Evolutionary conservation across 108 stramenopile genomes (phyloP).

Genomic region (Skeletonema tropicum): DNA sequence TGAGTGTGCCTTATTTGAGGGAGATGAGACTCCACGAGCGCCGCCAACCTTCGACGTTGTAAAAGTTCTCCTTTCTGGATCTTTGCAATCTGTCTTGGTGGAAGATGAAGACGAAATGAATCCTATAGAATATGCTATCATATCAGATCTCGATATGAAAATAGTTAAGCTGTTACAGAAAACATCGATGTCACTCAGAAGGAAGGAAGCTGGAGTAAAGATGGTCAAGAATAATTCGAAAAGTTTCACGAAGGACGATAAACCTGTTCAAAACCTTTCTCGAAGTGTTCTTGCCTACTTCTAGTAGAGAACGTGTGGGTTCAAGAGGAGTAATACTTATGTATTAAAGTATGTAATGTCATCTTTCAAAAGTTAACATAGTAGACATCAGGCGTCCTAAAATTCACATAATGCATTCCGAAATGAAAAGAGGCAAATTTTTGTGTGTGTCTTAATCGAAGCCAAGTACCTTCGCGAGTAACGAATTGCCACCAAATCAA

Average conservation of each 20-base stretch:
- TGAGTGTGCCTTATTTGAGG: conserved; percentile 26
- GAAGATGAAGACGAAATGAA: conserved; percentile 33
- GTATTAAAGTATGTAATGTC: no score
- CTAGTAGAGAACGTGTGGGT: neutral
- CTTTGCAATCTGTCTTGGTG: neutral
- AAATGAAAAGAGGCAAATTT: no score
- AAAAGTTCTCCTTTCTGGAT: neutral
- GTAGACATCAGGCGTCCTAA: no score
- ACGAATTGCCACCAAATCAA: no score
- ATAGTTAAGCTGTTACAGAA: conserved; percentile 24
- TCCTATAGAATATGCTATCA: conserved; percentile 27
- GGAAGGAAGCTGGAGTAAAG: neutral
- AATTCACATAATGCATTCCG: no score
- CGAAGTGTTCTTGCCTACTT: neutral
- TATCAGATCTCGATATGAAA: conserved; percentile 18
- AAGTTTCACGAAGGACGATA: neutral
- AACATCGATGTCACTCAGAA: neutral
- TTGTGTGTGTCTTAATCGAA: no score
- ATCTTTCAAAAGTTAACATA: no score
- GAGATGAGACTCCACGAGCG: neutral
- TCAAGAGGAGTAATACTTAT: no score
- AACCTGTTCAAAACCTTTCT: neutral
- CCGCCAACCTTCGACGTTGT: conserved; percentile 8
- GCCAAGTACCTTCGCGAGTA: no score
- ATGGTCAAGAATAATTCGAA: neutral